phyloP scores from a whole-genome alignment of 805 yeast genomes.

The Spathaspora boniae region DNA sequence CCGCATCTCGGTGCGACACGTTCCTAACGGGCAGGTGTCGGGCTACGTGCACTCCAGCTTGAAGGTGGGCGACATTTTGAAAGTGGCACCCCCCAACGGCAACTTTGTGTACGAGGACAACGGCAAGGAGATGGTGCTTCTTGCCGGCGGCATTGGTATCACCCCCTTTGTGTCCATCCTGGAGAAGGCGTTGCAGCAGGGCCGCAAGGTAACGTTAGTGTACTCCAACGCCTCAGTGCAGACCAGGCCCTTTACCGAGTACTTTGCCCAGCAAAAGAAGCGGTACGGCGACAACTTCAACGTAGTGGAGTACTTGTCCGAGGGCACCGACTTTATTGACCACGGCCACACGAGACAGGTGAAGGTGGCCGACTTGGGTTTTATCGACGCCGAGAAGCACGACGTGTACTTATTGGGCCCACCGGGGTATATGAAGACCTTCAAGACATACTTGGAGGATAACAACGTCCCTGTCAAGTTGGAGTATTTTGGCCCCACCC shows the following conservation, averaged over 20 bases:
- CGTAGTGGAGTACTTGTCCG: slow-evolving; percentile 21
- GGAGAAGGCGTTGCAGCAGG: slow-evolving; percentile 33
- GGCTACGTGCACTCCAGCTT: slow-evolving; percentile 45
- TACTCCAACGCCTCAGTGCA: slow-evolving; percentile 27
- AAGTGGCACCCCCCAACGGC: slow-evolving; percentile 60
- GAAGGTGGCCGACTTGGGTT: slow-evolving; percentile 17
- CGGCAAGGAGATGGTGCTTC: slow-evolving; percentile 33
- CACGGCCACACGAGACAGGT: slow-evolving; percentile 13
- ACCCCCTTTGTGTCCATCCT: slow-evolving; percentile 60
- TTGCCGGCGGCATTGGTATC: slow-evolving; percentile 66
- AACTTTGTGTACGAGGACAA: slow-evolving; percentile 37
- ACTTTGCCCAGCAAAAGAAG: slow-evolving; percentile 16
- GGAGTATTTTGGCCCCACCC: slow-evolving; percentile 35
- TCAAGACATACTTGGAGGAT: slow-evolving; percentile 18
- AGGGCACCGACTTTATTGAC: slow-evolving; percentile 10
- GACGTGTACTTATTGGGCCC: slow-evolving; percentile 35
- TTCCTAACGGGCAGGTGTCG: slow-evolving; percentile 49
- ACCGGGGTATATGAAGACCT: slow-evolving; percentile 25
- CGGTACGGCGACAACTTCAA: slow-evolving; percentile 14
- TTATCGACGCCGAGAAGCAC: slow-evolving; percentile 12
- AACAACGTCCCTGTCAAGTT: slow-evolving; percentile 18
- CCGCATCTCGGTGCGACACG: slow-evolving; percentile 55
- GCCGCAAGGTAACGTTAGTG: slow-evolving; percentile 27
- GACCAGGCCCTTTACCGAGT: slow-evolving; percentile 22
- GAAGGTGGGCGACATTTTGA: slow-evolving; percentile 45